phyloP scores from a whole-genome alignment of 345 rosid genomes.

The Eucalyptus dawsonii region DNA sequence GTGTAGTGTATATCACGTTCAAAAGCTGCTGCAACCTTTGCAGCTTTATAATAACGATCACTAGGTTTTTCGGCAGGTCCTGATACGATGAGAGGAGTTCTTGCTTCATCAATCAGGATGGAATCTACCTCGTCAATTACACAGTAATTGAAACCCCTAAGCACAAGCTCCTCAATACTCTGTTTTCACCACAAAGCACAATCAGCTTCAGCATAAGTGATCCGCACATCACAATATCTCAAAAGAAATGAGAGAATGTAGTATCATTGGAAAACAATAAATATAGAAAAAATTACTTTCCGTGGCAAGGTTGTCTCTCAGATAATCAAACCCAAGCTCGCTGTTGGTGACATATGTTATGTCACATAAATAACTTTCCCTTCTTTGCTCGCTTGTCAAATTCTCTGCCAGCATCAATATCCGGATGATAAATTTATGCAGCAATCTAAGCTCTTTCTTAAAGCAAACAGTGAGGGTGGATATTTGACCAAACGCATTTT shows the following conservation, averaged over 20 bases:
- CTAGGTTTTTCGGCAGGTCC: slow-evolving; percentile 98
- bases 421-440: not conserved
- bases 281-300: slow-evolving; percentile 79
- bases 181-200: slow-evolving; percentile 17
- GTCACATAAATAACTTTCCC: slow-evolving; percentile 87
- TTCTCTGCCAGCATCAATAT: slow-evolving; percentile 45
- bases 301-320: slow-evolving; percentile 99
- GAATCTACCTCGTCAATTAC: slow-evolving; percentile 97
- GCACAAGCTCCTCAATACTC: slow-evolving; percentile 93
- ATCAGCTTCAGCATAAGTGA: slow-evolving; percentile 1
- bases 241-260: not conserved
- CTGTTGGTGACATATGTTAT: slow-evolving; percentile 94
- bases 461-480: not conserved
- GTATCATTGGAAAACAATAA: not conserved
- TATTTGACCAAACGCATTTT: not conserved
- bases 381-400: slow-evolving; percentile 87
- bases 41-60: slow-evolving; percentile 88
- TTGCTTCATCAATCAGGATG: slow-evolving; percentile 97
- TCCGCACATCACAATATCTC: not conserved
- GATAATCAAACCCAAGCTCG: slow-evolving; percentile 90
- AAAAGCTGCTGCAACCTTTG: slow-evolving; percentile 78
- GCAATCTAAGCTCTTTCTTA: not conserved
- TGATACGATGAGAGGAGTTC: slow-evolving; percentile 93
- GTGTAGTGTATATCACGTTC: slow-evolving; percentile 93
- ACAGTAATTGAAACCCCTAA: slow-evolving; percentile 87